Base-by-base conservation (phyloP, 768 basidiomycete genomes). In the Pisolithus tinctorius region DNA sequence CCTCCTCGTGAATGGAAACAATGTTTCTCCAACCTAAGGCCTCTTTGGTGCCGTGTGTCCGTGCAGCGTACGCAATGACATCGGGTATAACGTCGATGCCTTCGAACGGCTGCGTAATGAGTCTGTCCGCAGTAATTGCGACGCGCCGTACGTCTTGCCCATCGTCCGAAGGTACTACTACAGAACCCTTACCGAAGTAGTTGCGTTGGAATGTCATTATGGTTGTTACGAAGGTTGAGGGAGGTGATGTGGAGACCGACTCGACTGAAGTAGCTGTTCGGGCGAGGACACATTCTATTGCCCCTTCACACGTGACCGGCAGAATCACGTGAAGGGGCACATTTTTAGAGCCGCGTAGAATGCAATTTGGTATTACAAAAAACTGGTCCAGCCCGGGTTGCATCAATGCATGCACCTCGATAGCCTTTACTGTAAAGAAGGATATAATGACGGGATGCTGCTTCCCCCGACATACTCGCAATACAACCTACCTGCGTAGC, bases 11-110 rank as follows among this genome's bases (percentile, higher is more conserved):
- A 23, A 83, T 71, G 6, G 73, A 63, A 48, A 89, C 62, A 30
- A 93, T 59, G 50, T 90, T 88, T 31, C 96, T 75, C 76, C 82
- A 86, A 0, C 93, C 95, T 6, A 90, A 65, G 0, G 88, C 91
- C 4, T 87, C 76, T 58, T 86, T 82, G 3, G 74, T 73, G 3
- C 88, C 87, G 59, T 92, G 85, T 0, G 80, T 85, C 16, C 85
- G 80, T 0, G 85, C 84, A 10, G 83, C 79, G 58, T 92, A 86
- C 4, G 75, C 65, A 43, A 96, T 65, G 50, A 97, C 67, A 69
- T 98, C 93, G 58, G 81, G 80, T 0, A 93, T 77, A 27, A 90
- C 91, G 57, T 88, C 77, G 51, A 97, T 77, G 39, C 88, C 90
- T 48, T 84, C 84, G 50, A 80, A 70, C 3, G 88, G 88, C 58